These are phyloP conservation scores for Colletotrichum nymphaeae DNA, from an alignment of 2,329 filamentous ascomycete genomes.

Conservation along the genomic window DNA sequence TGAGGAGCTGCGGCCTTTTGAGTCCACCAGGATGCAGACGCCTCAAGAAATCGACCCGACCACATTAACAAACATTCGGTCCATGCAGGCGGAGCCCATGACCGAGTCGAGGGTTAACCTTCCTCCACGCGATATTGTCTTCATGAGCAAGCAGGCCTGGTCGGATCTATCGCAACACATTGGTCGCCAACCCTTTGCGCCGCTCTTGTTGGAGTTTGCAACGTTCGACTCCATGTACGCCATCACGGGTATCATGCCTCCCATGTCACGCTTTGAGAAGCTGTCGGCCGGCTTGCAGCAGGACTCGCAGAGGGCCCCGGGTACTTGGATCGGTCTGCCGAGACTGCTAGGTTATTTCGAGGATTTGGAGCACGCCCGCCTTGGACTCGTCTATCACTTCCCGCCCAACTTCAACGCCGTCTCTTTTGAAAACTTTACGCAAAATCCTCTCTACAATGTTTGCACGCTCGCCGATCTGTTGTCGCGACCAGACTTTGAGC, in stretches of 20 bases:
- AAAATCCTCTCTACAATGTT: constrained; percentile 61
- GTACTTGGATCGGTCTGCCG: constrained; percentile 71
- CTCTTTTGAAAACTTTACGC: constrained; percentile 62
- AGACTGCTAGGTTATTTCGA: constrained; percentile 78
- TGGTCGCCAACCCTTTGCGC: constrained; percentile 60
- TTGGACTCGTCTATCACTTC: constrained; percentile 81
- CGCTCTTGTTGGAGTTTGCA: constrained; percentile 78
- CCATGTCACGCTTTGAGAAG: constrained; percentile 74
- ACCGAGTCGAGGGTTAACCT: constrained; percentile 40
- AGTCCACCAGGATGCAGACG: constrained; percentile 70
- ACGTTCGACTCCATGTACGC: constrained; percentile 72
- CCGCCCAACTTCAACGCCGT: constrained; percentile 73
- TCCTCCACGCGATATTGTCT: constrained; percentile 58
- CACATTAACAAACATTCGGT: constrained; percentile 60
- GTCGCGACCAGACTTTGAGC: constrained; percentile 64
- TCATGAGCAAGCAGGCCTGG: constrained; percentile 63
- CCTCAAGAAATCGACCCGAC: constrained; percentile 69
- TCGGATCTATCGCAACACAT: constrained; percentile 57
- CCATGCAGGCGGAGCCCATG: constrained; percentile 50
- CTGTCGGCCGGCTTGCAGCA: constrained; percentile 68
- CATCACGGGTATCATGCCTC: constrained; percentile 71
- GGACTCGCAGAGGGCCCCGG: constrained; percentile 61
- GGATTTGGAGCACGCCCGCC: constrained; percentile 75
- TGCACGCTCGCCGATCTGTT: constrained; percentile 68
- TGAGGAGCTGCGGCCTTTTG: constrained; percentile 64